These are phyloP conservation scores for Microsporum audouinii DNA, from an alignment of 2,329 filamentous ascomycete species.

Conservation along the genomic window DNA sequence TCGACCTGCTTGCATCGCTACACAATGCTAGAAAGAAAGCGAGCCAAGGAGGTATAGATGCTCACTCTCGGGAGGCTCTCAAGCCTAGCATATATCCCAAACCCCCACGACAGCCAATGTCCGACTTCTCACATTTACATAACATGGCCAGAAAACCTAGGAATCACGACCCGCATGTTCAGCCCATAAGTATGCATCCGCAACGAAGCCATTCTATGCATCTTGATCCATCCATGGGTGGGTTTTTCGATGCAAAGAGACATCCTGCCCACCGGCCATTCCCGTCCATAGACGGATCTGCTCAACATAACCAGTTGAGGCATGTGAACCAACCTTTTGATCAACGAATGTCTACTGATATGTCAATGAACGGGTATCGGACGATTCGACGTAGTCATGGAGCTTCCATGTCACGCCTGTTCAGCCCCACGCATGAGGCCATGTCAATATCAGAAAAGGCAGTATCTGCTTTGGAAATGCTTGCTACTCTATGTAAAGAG, in stretches of 20 bases:
- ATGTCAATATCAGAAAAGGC: conserved; percentile 46
- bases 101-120: conserved; percentile 46
- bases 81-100: conserved; percentile 52
- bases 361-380: conserved; percentile 23
- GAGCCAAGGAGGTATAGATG: conserved; percentile 32
- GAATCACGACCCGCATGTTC: conserved; percentile 1
- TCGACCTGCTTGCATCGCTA: conserved; percentile 56
- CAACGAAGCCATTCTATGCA: conserved; percentile 5
- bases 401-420: conserved; percentile 25
- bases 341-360: conserved; percentile 20
- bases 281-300: conserved; percentile 12
- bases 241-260: conserved; percentile 10
- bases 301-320: conserved; percentile 9
- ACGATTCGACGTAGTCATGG: conserved; percentile 24
- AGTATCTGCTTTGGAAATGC: conserved; percentile 55
- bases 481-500: conserved; percentile 65
- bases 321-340: conserved; percentile 9
- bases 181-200: conserved; percentile 7
- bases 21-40: conserved; percentile 42
- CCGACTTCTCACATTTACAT: conserved; percentile 18
- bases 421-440: conserved; percentile 23
- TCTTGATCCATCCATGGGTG: background rate
- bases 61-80: conserved; percentile 33
- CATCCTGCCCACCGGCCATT: conserved; percentile 7
- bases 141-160: background rate